Evolutionary conservation across 2,329 filamentous ascomycete species (phyloP), one percentile per base, ranked within the genome.

Genomic region (Phoma sp.): DNA sequence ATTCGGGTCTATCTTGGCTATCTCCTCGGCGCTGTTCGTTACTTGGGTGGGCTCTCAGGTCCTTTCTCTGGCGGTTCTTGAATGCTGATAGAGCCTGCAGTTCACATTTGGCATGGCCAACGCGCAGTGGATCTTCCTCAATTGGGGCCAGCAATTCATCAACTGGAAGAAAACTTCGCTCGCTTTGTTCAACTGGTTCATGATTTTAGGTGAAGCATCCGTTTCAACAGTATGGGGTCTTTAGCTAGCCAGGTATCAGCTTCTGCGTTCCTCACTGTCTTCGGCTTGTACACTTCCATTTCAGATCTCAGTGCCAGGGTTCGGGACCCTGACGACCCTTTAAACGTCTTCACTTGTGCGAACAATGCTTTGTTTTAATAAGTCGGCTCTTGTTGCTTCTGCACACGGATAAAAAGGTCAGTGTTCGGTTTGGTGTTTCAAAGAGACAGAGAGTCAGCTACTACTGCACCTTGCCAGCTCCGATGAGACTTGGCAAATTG

Each of bases 1-100:
- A 37, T 90, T 90, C 75, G 83, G 83, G 66, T 80, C 83, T 49
- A 76, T 90, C 5, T 75, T 90, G 11, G 82, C 81, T n/a, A 72
- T 89, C 29, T 82, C 89, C 11, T 65, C 62, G 5, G 61, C 85
- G 2, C 71, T 87, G 3, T 87, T 88, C 53, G 83, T 82, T 22
- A 84, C 80, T 47, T 88, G 86, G 39, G 86, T 47, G 39, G 22
- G 44, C 24, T 5, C 18, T 13, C 24, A 4, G 3, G 3, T 7
- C 11, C 25, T n/a, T 14, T 30, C 24, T 14, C 25, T 11, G 5
- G n/a, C 13, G 5, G 9, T 11, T 7, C 13, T 27, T 30, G 24
- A n/a, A n/a, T 22, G 22, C 25, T 10, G n/a, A 18, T 13, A 7
- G 1, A 9, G 4, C 14, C 24, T 14, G n/a, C 39, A 42, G 47